These are phyloP conservation scores for Paraconiothyrium sp. DNA, from an alignment of 2,329 filamentous ascomycete genomes.

Conservation along the genomic window DNA sequence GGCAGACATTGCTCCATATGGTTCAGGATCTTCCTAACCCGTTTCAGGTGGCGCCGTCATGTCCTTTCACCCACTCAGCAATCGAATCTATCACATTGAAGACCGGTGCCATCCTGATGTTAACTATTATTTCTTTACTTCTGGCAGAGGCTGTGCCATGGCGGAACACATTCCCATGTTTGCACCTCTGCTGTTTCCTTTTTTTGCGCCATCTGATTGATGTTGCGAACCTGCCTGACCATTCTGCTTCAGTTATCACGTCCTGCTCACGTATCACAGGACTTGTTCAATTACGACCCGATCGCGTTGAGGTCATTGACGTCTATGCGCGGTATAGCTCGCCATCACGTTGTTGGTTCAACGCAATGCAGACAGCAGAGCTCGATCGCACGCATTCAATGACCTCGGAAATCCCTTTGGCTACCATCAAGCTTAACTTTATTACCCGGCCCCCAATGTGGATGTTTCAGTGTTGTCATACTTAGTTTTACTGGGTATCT, in stretches of 20 bases:
- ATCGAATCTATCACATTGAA: not conserved
- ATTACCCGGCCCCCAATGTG: too few species aligned
- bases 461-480: too few species aligned
- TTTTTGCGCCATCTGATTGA: not conserved
- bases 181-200: not conserved
- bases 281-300: not conserved
- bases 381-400: too few species aligned
- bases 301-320: not conserved
- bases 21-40: not conserved
- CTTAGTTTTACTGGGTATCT: too few species aligned
- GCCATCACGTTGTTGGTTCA: not conserved
- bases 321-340: not conserved
- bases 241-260: not conserved
- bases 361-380: too few species aligned
- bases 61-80: not conserved
- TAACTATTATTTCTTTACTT: not conserved
- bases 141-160: not conserved
- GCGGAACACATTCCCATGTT: not conserved
- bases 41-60: not conserved
- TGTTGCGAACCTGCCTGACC: not conserved
- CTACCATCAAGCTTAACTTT: too few species aligned
- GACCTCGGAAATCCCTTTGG: too few species aligned
- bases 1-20: not conserved
- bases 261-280: not conserved
- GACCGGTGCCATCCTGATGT: not conserved